These are phyloP conservation scores for Kwoniella europaea DNA, from an alignment of 768 basidiomycete species.

Conservation along the genomic window DNA sequence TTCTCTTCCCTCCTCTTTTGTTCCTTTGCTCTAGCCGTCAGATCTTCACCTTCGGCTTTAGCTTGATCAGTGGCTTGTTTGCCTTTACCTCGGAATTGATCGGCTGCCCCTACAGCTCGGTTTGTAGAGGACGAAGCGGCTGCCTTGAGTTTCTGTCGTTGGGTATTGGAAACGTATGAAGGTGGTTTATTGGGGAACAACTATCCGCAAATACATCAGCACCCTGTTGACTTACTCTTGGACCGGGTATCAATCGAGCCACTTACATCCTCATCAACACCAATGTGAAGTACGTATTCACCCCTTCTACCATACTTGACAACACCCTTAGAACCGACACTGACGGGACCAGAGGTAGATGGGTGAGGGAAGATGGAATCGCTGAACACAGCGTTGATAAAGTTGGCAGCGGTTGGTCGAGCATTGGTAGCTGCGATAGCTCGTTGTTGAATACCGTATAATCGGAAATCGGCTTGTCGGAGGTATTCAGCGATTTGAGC, in stretches of 20 bases:
- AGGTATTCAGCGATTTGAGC: conserved; percentile 55
- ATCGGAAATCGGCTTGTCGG: conserved; percentile 60
- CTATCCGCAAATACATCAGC: conserved; percentile 12
- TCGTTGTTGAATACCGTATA: conserved; percentile 79
- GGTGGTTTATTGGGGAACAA: conserved; percentile 57
- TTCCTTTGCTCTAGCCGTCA: conserved; percentile 48
- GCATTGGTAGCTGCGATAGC: conserved; percentile 89
- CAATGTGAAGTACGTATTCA: conserved; percentile 60
- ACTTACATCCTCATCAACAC: conserved; percentile 59
- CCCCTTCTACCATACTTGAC: conserved; percentile 60
- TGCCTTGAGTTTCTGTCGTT: conserved; percentile 51
- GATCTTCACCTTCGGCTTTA: conserved; percentile 50
- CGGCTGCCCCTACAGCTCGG: conserved; percentile 47
- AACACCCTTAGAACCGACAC: conserved; percentile 55
- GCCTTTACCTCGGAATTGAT: conserved; percentile 46
- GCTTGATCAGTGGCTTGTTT: conserved; percentile 50
- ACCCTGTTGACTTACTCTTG: background rate
- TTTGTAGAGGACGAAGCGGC: conserved; percentile 39
- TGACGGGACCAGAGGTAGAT: conserved; percentile 34
- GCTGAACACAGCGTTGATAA: conserved; percentile 55
- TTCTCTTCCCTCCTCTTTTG: conserved; percentile 47
- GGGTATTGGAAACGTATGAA: conserved; percentile 49
- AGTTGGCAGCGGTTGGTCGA: conserved; percentile 53
- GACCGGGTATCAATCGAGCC: background rate
- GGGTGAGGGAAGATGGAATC: conserved; percentile 54